Evolutionary conservation across 2,329 filamentous ascomycete genomes (phyloP).

Genomic region (Atkinsonella texensis): DNA sequence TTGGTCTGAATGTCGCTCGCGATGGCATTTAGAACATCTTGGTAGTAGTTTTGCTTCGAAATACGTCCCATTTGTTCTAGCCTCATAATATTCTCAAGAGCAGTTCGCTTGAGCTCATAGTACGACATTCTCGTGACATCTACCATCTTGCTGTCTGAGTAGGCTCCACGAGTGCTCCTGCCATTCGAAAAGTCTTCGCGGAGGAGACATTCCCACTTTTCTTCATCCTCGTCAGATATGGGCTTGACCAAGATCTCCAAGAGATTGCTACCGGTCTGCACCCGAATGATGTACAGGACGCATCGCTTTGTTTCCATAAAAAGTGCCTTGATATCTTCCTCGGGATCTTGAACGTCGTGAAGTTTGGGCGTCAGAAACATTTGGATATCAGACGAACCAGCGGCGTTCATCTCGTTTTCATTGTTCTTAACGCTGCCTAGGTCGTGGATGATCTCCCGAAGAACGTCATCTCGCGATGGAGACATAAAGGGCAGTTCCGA

Average conservation of each 20-base stretch:
- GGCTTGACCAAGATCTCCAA: slow-evolving; percentile 91
- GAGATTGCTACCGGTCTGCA: slow-evolving; percentile 85
- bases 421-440: slow-evolving; percentile 94
- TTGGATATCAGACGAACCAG: slow-evolving; percentile 79
- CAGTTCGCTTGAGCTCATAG: slow-evolving; percentile 81
- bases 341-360: slow-evolving; percentile 82
- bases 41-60: slow-evolving; percentile 82
- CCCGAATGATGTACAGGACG: slow-evolving; percentile 92
- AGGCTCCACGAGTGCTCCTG: slow-evolving; percentile 65
- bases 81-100: slow-evolving; percentile 84
- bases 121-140: slow-evolving; percentile 88
- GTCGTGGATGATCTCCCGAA: slow-evolving; percentile 86
- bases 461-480: slow-evolving; percentile 68
- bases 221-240: slow-evolving; percentile 75
- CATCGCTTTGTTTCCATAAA: slow-evolving; percentile 99
- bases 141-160: slow-evolving; percentile 76
- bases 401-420: slow-evolving; percentile 81
- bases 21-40: slow-evolving; percentile 95
- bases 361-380: slow-evolving; percentile 84
- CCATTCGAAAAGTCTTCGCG: slow-evolving; percentile 64
- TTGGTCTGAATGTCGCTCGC: slow-evolving; percentile 95
- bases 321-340: slow-evolving; percentile 79
- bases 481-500: slow-evolving; percentile 68
- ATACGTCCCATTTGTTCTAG: slow-evolving; percentile 83
- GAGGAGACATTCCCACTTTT: slow-evolving; percentile 72